These are phyloP conservation scores for Cutaneotrichosporon daszewskae DNA, from an alignment of 1,284 basidiomycete genomes.

Conservation along the genomic window DNA sequence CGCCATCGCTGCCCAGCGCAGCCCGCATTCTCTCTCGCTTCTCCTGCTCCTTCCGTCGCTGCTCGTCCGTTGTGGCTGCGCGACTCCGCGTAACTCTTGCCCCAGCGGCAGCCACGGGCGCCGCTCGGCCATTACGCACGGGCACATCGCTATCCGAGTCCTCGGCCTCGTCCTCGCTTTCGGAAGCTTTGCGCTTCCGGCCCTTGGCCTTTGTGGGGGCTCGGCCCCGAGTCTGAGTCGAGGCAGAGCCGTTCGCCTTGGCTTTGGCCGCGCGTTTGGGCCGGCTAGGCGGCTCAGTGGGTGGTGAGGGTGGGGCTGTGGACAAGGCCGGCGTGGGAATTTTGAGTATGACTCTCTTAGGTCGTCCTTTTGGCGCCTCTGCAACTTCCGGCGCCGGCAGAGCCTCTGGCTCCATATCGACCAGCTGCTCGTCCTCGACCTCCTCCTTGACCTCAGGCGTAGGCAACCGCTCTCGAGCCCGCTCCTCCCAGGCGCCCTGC, in stretches of 20 bases:
- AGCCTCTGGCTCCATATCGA: neutral
- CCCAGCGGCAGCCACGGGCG: neutral
- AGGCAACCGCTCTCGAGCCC: slow-evolving; percentile 15
- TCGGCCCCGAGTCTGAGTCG: too few relatives aligned
- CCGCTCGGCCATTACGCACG: neutral
- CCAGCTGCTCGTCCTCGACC: neutral
- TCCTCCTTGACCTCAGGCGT: neutral
- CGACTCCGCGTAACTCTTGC: slow-evolving; percentile 15
- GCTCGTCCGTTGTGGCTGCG: slow-evolving; percentile 23
- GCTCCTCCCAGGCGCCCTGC: slow-evolving; percentile 8
- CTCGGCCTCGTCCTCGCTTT: neutral
- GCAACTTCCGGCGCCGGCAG: neutral
- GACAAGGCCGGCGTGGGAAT: too few relatives aligned
- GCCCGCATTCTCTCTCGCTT: slow-evolving; percentile 19
- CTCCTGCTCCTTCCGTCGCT: slow-evolving; percentile 24
- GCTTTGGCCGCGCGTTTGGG: slow-evolving; percentile 1
- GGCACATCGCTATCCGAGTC: neutral
- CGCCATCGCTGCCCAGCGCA: slow-evolving; percentile 25
- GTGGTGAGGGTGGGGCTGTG: too few relatives aligned
- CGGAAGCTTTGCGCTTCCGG: neutral
- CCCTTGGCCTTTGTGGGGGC: too few relatives aligned
- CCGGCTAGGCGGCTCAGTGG: too few relatives aligned
- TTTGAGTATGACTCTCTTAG: too few relatives aligned
- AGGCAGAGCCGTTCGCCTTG: neutral
- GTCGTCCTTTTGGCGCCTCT: too few relatives aligned